These are phyloP conservation scores for Babesia bovis DNA, from an alignment of 169 alveolate genomes.

Conservation along the genomic window DNA sequence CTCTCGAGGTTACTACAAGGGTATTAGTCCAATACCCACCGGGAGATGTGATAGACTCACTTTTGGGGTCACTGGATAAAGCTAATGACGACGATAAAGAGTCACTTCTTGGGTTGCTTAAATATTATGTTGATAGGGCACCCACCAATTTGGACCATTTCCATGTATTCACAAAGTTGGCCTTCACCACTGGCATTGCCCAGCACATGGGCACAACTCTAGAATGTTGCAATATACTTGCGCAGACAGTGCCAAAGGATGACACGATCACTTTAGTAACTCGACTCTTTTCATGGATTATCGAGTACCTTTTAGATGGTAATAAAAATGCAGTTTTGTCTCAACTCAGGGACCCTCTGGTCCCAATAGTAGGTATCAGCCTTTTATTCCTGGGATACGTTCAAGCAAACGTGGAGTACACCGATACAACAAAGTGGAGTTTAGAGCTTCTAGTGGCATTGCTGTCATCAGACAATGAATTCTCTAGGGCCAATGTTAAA, in stretches of 20 bases:
- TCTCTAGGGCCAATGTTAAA: slow-evolving; percentile 17
- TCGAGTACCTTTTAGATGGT: neutral
- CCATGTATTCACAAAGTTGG: neutral
- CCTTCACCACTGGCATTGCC: neutral
- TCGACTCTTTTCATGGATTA: neutral
- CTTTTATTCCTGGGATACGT: slow-evolving; percentile 8
- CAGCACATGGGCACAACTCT: slow-evolving; percentile 7
- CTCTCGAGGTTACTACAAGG: slow-evolving; percentile 8
- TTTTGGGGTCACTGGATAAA: neutral
- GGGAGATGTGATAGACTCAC: slow-evolving; percentile 10
- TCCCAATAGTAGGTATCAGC: slow-evolving; percentile 2
- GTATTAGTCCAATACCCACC: slow-evolving; percentile 2
- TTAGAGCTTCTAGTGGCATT: slow-evolving; percentile 9
- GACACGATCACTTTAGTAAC: neutral
- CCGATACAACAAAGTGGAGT: slow-evolving; percentile 9
- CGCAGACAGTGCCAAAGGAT: neutral
- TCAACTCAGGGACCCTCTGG: neutral
- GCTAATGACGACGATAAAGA: neutral
- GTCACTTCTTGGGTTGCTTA: neutral
- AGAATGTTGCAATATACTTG: slow-evolving; percentile 18
- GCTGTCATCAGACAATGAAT: slow-evolving; percentile 10
- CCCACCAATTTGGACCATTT: neutral
- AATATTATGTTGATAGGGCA: slow-evolving; percentile 2
- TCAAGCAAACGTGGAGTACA: slow-evolving; percentile 10
- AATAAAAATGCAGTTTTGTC: neutral